Evolutionary conservation across 1,284 basidiomycete species (phyloP), one percentile per base, ranked within the genome.

Genomic region (Melampsora larici-populina): DNA sequence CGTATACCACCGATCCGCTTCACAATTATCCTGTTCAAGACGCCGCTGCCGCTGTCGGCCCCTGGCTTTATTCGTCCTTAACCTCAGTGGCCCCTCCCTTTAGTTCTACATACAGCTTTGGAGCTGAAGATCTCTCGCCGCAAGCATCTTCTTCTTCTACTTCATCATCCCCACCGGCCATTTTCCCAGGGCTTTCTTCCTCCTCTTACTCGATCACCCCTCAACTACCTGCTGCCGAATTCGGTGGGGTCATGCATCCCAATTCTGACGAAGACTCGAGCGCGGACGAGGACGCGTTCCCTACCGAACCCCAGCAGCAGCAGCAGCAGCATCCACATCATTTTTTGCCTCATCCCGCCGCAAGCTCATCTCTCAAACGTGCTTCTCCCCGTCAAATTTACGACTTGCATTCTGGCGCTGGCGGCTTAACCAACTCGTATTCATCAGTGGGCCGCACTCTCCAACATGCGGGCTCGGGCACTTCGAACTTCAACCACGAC

Each of bases 41-140:
- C 65, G 64, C 73, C 65, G 73, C 73, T 64, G 73, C 73, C 65
- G 73, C 73, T 76, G 65, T 76, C 73, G 73, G 64, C 65, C 73
- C 73, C 73, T 76, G 73, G 73, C 73, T 76, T 62, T 55, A 63
- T 65, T 40, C 36, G 24, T 55, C 51, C 51, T 21, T 55, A 18
- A 55, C 18, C 51, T 55, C 51, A 55, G 51, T 55, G 24, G 17
- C 51, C 24, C 51, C 51, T 55, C 51, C 51, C 51, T 55, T 55
- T 55, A 55, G 51, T 55, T 55, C 51, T 15, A 24, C 51, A 18
- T 63, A 33, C 62, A 63, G 62, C 62, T 63, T 63, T 63, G 24
- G 24, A 26, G 62, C n/a, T 29, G 62, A 63, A 63, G 62, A 63
- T 63, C 73, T 67, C 2, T 70, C 49, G n/a, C 51, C 64, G 29